phyloP scores from a whole-genome alignment of 805 yeast species.

The Ogataea neopini region DNA sequence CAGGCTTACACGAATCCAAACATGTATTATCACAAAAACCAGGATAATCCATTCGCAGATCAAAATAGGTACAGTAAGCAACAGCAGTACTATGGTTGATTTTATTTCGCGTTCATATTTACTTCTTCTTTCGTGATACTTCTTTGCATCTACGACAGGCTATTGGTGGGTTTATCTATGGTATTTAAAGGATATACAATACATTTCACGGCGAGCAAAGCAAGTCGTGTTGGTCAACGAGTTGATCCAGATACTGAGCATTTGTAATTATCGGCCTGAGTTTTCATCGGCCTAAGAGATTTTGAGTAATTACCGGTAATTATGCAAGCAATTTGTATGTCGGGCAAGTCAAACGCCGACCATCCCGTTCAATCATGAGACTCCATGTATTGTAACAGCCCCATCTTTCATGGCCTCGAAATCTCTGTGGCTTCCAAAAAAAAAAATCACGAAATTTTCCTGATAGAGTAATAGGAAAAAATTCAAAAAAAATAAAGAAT shows the following conservation, averaged over 20 bases:
- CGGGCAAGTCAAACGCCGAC: too few relatives aligned
- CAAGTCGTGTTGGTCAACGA: too few relatives aligned
- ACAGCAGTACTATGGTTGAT: slow-evolving; percentile 7
- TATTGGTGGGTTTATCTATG: slow-evolving; percentile 5
- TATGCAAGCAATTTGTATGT: too few relatives aligned
- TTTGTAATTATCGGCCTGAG: too few relatives aligned
- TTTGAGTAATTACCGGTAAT: too few relatives aligned
- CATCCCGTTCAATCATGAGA: too few relatives aligned
- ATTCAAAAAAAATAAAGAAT: slow-evolving; percentile 39
- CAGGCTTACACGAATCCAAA: slow-evolving; percentile 32
- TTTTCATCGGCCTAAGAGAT: too few relatives aligned
- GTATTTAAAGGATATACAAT: slow-evolving; percentile 37
- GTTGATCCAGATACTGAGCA: too few relatives aligned
- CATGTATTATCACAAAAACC: slow-evolving; percentile 33
- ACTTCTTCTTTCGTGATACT: slow-evolving; percentile 4
- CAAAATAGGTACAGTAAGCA: slow-evolving; percentile 13
- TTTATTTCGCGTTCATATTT: background rate
- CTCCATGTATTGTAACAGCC: background rate
- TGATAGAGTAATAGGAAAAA: background rate
- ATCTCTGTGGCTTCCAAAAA: background rate
- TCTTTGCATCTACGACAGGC: background rate
- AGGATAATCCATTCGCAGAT: slow-evolving; percentile 19
- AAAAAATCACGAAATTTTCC: background rate
- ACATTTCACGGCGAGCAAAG: too few relatives aligned
- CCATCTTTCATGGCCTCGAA: background rate